phyloP scores from a whole-genome alignment of 768 basidiomycete genomes.

The Kwoniella pini region DNA sequence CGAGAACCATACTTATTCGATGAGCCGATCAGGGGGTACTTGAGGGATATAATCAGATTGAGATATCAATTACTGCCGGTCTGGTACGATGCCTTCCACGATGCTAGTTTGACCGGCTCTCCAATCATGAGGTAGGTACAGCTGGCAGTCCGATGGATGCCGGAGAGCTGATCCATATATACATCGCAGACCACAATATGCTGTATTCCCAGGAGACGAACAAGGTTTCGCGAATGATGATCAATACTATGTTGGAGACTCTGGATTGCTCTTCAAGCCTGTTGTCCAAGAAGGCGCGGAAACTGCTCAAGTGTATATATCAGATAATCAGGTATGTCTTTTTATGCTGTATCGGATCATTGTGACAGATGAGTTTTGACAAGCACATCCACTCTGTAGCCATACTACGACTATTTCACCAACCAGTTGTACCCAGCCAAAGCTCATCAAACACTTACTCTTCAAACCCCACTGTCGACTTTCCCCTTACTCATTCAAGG shows the following conservation, averaged over 20 bases:
- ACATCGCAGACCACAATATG: slow-evolving; percentile 82
- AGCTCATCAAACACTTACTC: slow-evolving; percentile 61
- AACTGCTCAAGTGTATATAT: slow-evolving; percentile 74
- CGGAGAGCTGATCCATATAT: neutral
- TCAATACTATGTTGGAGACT: slow-evolving; percentile 86
- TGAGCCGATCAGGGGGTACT: slow-evolving; percentile 80
- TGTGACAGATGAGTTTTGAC: too few relatives aligned
- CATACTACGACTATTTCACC: slow-evolving; percentile 93
- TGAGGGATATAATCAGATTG: slow-evolving; percentile 74
- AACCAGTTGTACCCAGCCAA: slow-evolving; percentile 61
- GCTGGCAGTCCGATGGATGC: too few relatives aligned
- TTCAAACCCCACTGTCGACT: slow-evolving; percentile 76
- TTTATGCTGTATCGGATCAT: neutral
- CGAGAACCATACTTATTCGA: slow-evolving; percentile 92
- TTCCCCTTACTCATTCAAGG: slow-evolving; percentile 86
- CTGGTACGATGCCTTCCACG: slow-evolving; percentile 97
- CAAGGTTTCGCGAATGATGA: slow-evolving; percentile 86
- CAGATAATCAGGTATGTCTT: slow-evolving; percentile 68
- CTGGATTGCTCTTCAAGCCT: slow-evolving; percentile 88
- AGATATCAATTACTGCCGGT: slow-evolving; percentile 84
- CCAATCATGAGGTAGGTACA: slow-evolving; percentile 73
- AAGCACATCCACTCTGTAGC: slow-evolving; percentile 59
- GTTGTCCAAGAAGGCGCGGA: slow-evolving; percentile 72
- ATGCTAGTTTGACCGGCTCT: slow-evolving; percentile 75
- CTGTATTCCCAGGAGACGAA: slow-evolving; percentile 85